phyloP scores from a whole-genome alignment of 208 protist species.

The Trypanosoma theileri region DNA sequence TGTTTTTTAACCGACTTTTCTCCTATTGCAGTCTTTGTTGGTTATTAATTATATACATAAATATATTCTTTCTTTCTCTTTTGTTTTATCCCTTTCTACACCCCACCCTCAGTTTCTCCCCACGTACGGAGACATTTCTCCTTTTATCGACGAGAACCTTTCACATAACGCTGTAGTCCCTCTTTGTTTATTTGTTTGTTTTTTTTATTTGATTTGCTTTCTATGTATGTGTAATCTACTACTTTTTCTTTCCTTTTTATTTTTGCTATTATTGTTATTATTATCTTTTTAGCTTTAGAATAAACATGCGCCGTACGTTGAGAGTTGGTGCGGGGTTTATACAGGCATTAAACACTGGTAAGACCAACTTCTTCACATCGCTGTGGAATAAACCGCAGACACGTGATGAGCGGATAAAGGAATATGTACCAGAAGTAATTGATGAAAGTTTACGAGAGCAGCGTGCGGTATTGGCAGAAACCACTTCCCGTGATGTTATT shows the following conservation, averaged over 20 bases:
- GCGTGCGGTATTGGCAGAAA: constrained; percentile 74
- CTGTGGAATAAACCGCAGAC: constrained; percentile 87
- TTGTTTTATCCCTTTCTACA: neutral
- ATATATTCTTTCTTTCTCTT: neutral
- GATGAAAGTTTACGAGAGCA: constrained; percentile 82
- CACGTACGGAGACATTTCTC: no score
- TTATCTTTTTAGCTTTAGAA: constrained; percentile 3
- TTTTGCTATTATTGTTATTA: constrained; percentile 11
- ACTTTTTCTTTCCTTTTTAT: constrained; percentile 12
- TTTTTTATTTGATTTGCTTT: constrained; percentile 1
- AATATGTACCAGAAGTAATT: constrained; percentile 85
- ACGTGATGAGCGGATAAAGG: constrained; percentile 79
- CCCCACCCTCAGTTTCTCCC: no score
- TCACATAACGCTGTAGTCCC: neutral
- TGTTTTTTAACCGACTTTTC: no score
- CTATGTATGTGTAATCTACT: neutral
- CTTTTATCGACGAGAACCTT: no score
- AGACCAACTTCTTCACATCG: constrained; percentile 71
- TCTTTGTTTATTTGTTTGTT: neutral
- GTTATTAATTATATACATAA: no score
- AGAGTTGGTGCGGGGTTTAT: constrained; percentile 27
- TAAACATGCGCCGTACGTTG: constrained; percentile 32
- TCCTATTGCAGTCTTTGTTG: no score
- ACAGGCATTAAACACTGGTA: constrained; percentile 56
- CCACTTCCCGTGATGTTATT: constrained; percentile 79